Percentiles rank a stretch among this genome's conserved stretches.
Conservation (phyloP, 805 yeast genomes). For the Maudiozyma bulderi region DNA sequence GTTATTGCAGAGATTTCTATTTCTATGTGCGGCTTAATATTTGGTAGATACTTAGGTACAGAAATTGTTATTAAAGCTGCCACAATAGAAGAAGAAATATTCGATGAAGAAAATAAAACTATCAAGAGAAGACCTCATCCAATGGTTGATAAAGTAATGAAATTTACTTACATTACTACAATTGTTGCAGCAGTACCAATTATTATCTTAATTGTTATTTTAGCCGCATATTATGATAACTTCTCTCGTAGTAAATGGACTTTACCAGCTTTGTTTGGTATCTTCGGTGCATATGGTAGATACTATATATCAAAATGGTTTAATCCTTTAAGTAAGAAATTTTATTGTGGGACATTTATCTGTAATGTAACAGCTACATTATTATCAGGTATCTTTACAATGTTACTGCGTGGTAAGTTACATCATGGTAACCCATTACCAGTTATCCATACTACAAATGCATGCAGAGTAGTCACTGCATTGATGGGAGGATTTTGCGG, state of each 20-base stretch:
- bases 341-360: slow-evolving; percentile 47
- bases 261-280: slow-evolving; percentile 55
- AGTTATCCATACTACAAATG: slow-evolving; percentile 27
- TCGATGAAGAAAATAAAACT: not conserved
- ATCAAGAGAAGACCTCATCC: slow-evolving; percentile 1
- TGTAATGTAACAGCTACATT: slow-evolving; percentile 38
- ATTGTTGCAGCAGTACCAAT: slow-evolving; percentile 15
- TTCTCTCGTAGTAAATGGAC: slow-evolving; percentile 61
- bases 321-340: slow-evolving; percentile 36
- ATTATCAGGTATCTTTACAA: slow-evolving; percentile 13
- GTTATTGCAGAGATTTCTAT: slow-evolving; percentile 48
- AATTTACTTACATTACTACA: not conserved
- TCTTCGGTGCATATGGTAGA: slow-evolving; percentile 57
- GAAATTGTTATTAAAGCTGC: slow-evolving; percentile 9
- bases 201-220: slow-evolving; percentile 17
- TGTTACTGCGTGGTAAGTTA: slow-evolving; percentile 34
- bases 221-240: slow-evolving; percentile 25
- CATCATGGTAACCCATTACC: slow-evolving; percentile 13
- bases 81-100: not conserved
- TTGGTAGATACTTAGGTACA: slow-evolving; percentile 45
- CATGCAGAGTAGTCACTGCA: slow-evolving; percentile 46
- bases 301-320: slow-evolving; percentile 41
- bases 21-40: slow-evolving; percentile 47
- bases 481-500: slow-evolving; percentile 63
- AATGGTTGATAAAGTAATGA: slow-evolving; percentile 1